Evolutionary conservation across 257 asterid genomes (phyloP), one percentile per base, ranked within the genome.

Genomic region (Capsicum chinense): DNA sequence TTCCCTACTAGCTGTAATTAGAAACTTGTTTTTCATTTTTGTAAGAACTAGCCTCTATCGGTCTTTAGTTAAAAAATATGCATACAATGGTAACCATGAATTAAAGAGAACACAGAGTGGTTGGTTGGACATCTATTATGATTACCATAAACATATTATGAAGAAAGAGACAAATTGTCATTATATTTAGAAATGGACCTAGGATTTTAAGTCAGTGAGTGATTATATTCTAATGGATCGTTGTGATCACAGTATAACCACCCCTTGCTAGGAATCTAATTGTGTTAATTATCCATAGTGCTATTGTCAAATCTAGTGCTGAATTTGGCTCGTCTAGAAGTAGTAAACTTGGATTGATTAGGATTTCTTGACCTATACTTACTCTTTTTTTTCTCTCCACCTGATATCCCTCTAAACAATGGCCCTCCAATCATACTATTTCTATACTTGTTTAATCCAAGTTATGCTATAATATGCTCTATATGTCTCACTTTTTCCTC

Each of bases 201-300:
- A n/a, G n/a, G n/a, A n/a, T n/a, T n/a, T n/a, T n/a, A n/a, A n/a
- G n/a, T n/a, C n/a, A n/a, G n/a, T n/a, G n/a, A n/a, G n/a, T n/a
- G n/a, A n/a, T n/a, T n/a, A n/a, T n/a, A n/a, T n/a, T n/a, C 92
- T 97, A 98, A 85, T 97, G 99, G 73, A 97, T 97, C 83, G 99
- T 97, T 88, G 98, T 97, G 60, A 97, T 88, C 68, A 97, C 90
- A 4, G 97, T 97, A 81, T 98, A 84, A 15, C 99, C 99, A 39
- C 98, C 98, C 7, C 85, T 82, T n/a, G 98, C 98, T 1, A 97
- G 92, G 62, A 91, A 89, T 83, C 92, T 93, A 73, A 95, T 58
- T 2, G 96, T 95, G 87, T 88, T 93, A 87, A 97, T 33, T 82
- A 95, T 95, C 82, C 97, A 83, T 74, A 87, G 95, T 54, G 99